These are phyloP conservation scores for Saturnispora sanitii DNA, from an alignment of 805 yeast species.

Conservation along the genomic window DNA sequence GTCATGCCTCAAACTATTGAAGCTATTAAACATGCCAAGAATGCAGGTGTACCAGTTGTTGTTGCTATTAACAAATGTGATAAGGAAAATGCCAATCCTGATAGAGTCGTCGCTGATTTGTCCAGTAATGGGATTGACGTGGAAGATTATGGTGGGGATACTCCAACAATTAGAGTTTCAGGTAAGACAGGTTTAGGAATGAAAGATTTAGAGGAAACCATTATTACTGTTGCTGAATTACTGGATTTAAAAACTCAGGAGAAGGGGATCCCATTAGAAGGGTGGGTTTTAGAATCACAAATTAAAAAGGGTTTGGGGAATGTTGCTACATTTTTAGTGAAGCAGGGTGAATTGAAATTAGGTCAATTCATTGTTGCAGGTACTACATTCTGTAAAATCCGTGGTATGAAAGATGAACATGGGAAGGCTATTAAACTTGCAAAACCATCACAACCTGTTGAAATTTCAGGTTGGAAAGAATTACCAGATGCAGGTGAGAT, in stretches of 20 bases:
- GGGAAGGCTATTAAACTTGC: slow-evolving; percentile 59
- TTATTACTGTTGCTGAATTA: slow-evolving; percentile 75
- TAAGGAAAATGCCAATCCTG: slow-evolving; percentile 63
- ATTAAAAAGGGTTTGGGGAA: slow-evolving; percentile 75
- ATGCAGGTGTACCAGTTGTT: slow-evolving; percentile 70
- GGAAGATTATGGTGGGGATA: slow-evolving; percentile 93
- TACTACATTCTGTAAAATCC: slow-evolving; percentile 73
- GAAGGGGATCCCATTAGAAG: slow-evolving; percentile 54
- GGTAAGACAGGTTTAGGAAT: slow-evolving; percentile 87
- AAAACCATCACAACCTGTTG: slow-evolving; percentile 83
- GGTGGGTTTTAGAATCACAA: slow-evolving; percentile 83
- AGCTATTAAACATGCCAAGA: slow-evolving; percentile 86
- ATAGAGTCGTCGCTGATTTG: slow-evolving; percentile 68
- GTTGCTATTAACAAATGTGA: slow-evolving; percentile 94
- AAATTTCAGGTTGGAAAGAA: slow-evolving; percentile 89
- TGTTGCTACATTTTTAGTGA: slow-evolving; percentile 75
- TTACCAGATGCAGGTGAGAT: slow-evolving; percentile 87
- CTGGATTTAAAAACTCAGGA: slow-evolving; percentile 62
- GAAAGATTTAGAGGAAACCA: slow-evolving; percentile 83
- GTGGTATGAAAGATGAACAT: slow-evolving; percentile 63
- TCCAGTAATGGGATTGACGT: slow-evolving; percentile 70
- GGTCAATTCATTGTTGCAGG: slow-evolving; percentile 83
- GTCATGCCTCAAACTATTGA: slow-evolving; percentile 97
- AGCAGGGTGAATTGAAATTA: slow-evolving; percentile 62
- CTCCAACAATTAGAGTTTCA: slow-evolving; percentile 78